These are phyloP conservation scores for Polyplosphaeria fusca DNA, from an alignment of 495 filamentous ascomycete species.

Conservation along the genomic window DNA sequence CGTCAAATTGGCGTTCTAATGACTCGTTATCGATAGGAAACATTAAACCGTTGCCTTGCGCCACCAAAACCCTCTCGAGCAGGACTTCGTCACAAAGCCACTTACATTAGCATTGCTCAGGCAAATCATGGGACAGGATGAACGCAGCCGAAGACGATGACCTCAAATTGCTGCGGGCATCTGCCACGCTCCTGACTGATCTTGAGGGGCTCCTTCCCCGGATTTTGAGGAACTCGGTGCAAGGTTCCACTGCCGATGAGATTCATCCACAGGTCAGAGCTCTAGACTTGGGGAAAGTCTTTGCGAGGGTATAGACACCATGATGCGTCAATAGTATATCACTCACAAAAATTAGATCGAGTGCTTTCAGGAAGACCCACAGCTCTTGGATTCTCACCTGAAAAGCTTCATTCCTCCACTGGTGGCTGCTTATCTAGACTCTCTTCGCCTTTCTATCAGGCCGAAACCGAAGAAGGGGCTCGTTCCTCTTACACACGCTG, in stretches of 20 bases:
- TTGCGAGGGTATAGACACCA: no score
- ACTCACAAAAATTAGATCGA: no score
- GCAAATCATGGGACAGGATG: conserved; percentile 20
- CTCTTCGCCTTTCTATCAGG: conserved; percentile 42
- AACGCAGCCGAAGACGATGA: conserved; percentile 39
- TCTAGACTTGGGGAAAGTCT: conserved; percentile 33
- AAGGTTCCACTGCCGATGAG: conserved; percentile 1
- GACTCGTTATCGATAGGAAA: conserved; percentile 8
- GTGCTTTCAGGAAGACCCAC: conserved; percentile 92
- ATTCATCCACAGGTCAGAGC: conserved; percentile 32
- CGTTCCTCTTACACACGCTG: conserved; percentile 59
- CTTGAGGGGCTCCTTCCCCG: conserved; percentile 31
- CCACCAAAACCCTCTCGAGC: background rate
- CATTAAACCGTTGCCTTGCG: background rate
- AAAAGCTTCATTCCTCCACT: conserved; percentile 68
- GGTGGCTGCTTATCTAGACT: conserved; percentile 69
- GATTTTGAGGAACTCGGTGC: conserved; percentile 29
- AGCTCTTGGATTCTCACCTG: conserved; percentile 89
- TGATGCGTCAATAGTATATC: no score
- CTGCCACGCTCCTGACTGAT: conserved; percentile 31
- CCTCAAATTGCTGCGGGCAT: conserved; percentile 37
- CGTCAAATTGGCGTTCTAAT: conserved; percentile 16
- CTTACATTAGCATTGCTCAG: no score
- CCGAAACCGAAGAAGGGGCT: conserved; percentile 26
- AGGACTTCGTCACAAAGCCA: background rate